Evolutionary conservation across 148 eudicot species (phyloP).

Genomic region (Pharnaceum exiguum): DNA sequence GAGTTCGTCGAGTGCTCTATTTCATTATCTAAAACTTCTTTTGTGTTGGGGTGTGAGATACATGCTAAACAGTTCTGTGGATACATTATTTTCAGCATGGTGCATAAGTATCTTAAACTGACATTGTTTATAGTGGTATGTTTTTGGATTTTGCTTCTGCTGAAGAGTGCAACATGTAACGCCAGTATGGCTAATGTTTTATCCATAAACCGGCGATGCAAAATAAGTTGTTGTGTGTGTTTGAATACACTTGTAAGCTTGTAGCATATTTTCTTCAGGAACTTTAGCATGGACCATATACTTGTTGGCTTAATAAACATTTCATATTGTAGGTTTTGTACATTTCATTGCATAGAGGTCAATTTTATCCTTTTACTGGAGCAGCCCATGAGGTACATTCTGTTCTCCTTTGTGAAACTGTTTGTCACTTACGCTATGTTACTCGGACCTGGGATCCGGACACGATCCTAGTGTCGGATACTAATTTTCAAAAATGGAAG

Average conservation of each 20-base stretch:
- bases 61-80: too few relatives aligned
- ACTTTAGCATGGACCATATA: neutral
- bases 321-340: constrained; percentile 63
- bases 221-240: too few relatives aligned
- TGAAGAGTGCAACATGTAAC: too few relatives aligned
- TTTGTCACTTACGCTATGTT: neutral
- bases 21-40: neutral
- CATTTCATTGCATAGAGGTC: constrained; percentile 92
- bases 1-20: constrained; percentile 15
- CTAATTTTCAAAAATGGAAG: too few relatives aligned
- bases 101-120: too few relatives aligned
- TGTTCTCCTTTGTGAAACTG: neutral
- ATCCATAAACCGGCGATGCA: too few relatives aligned
- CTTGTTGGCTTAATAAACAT: neutral
- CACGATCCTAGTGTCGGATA: too few relatives aligned
- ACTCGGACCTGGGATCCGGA: neutral
- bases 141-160: too few relatives aligned
- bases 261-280: too few relatives aligned
- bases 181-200: too few relatives aligned
- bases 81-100: too few relatives aligned
- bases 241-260: neutral
- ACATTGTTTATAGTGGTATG: too few relatives aligned
- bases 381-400: constrained; percentile 72
- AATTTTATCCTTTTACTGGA: constrained; percentile 96
- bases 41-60: neutral